Percentiles rank a stretch among this genome's conserved stretches.
Evolutionary conservation across 2,329 filamentous ascomycete species (phyloP).

Genomic region (Cordyceps javanica): DNA sequence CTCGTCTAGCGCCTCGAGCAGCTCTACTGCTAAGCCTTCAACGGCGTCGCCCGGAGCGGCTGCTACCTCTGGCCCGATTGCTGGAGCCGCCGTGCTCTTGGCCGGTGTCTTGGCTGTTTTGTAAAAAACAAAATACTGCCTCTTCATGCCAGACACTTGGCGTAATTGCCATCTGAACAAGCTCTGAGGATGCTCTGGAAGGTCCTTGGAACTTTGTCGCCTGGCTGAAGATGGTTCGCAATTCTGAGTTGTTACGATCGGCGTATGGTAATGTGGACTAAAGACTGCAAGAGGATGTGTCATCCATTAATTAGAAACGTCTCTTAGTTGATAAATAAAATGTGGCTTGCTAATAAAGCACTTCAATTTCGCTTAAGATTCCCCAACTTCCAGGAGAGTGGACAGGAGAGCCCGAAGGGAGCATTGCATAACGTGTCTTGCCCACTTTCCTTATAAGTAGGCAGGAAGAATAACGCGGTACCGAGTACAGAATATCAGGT

Average conservation of each 20-base stretch:
- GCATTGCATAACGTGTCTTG: neutral
- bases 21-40: neutral
- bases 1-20: neutral
- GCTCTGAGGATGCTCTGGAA: no score
- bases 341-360: no score
- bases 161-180: neutral
- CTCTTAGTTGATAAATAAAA: no score
- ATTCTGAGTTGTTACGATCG: no score
- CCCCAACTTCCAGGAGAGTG: no score
- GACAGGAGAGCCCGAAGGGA: neutral
- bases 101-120: constrained; percentile 6
- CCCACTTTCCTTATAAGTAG: neutral
- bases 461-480: neutral
- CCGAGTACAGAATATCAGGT: no score
- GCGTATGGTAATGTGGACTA: no score
- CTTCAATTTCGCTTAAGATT: no score
- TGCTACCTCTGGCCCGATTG: neutral
- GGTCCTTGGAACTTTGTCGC: neutral
- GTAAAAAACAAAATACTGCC: neutral
- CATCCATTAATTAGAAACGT: no score
- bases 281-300: no score
- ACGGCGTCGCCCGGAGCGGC: neutral
- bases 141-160: neutral
- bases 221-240: no score
- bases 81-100: neutral